Evolutionary conservation across 2,329 filamentous ascomycete genomes (phyloP), one percentile per base, ranked within the genome.

Genomic region (Colletotrichum nymphaeae): DNA sequence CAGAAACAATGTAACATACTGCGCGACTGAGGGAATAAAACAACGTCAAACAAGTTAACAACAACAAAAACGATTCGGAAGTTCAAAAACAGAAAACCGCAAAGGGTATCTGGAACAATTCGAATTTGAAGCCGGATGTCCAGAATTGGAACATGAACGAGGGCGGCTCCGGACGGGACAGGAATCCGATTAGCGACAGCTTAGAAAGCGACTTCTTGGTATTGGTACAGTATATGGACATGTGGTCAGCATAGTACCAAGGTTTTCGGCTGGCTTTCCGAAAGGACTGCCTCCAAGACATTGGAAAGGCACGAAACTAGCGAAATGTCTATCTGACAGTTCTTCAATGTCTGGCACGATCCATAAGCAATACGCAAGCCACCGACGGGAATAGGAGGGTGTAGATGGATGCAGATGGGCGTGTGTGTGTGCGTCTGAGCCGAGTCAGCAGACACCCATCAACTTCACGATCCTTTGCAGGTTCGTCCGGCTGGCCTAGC

Each of bases 191-290:
- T 49, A 49, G 42, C 42, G 60, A 11, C 46, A 12, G 19, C 42
- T 49, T 22, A 9, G 19, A 49, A 49, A 49, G 42, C 42, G 3
- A 49, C 3, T 22, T 35, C 32, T 35, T 35, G 32, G 32, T 35
- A 35, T 49, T 49, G 42, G 42, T n/a, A n/a, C 42, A n/a, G 42
- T 8, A 49, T 8, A 6, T n/a, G 42, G 42, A 19, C 42, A 7
- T 49, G 42, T 5, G 32, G 46, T 35, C 14, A 16, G 28, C 42
- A 28, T 24, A 28, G 11, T 22, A 26, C 2, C 22, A 22, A 22
- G 32, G 26, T 63, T 22, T 63, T 69, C 64, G 64, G 64, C 49
- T 57, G 35, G 26, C 56, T 69, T 58, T 58, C 64, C 64, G 64
- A 69, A 63, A 22, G 49, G 46, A 35, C 9, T 16, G 14, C 4